Conservation (phyloP, 2,329 filamentous ascomycete genomes). For the Scytalidium lignicola region DNA sequence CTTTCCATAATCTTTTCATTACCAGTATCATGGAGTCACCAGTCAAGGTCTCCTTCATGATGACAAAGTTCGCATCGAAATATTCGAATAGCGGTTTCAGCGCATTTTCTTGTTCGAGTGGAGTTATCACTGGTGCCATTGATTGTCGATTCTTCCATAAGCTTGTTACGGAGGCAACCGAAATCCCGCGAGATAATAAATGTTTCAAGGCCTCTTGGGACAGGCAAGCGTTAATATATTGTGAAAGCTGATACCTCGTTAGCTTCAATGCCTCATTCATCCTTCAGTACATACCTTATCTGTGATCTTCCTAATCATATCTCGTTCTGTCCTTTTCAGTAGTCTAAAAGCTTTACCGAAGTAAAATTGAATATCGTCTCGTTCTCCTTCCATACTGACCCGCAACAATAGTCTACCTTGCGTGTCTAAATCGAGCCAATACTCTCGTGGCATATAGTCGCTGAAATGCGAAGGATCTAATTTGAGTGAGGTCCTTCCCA, state of each 20-base stretch:
- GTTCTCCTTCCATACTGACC: slow-evolving; percentile 97
- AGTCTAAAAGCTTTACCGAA: slow-evolving; percentile 96
- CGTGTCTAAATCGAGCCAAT: slow-evolving; percentile 95
- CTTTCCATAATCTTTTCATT: slow-evolving; percentile 98
- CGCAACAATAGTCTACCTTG: slow-evolving; percentile 84
- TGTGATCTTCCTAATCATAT: slow-evolving; percentile 97
- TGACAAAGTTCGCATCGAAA: slow-evolving; percentile 97
- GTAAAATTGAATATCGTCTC: slow-evolving; percentile 97
- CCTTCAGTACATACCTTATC: slow-evolving; percentile 67
- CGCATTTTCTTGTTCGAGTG: slow-evolving; percentile 72
- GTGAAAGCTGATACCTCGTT: slow-evolving; percentile 59
- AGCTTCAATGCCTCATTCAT: not conserved
- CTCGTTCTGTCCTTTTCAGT: slow-evolving; percentile 89
- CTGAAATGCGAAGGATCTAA: slow-evolving; percentile 97
- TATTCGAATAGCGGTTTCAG: slow-evolving; percentile 84
- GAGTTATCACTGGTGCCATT: slow-evolving; percentile 53
- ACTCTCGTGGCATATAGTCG: slow-evolving; percentile 91
- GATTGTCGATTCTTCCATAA: slow-evolving; percentile 58
- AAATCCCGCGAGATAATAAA: slow-evolving; percentile 66
- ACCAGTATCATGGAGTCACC: slow-evolving; percentile 96
- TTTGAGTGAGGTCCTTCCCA: slow-evolving; percentile 93
- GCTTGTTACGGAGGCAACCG: slow-evolving; percentile 68
- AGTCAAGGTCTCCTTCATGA: slow-evolving; percentile 96
- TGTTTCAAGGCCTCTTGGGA: slow-evolving; percentile 74
- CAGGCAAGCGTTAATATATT: slow-evolving; percentile 86